Evolutionary conservation across 176 grass and related monocot species (phyloP).

Genomic region (Panicum miliaceum): DNA sequence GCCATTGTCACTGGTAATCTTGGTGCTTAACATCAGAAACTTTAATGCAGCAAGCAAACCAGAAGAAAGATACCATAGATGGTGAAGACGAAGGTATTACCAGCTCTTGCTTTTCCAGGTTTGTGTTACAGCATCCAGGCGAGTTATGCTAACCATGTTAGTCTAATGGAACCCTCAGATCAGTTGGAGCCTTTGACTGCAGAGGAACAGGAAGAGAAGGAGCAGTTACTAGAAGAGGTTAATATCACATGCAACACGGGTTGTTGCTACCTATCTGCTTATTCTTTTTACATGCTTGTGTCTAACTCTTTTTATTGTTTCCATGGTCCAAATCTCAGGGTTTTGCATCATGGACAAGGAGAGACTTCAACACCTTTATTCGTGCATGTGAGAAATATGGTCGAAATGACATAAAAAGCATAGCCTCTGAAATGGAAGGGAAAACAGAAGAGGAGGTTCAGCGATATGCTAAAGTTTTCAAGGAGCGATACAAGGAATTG

Average conservation of each 20-base stretch:
- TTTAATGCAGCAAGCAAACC: slow-evolving; percentile 76
- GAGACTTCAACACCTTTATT: slow-evolving; percentile 94
- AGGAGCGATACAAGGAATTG: slow-evolving; percentile 90
- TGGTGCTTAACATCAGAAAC: slow-evolving; percentile 35
- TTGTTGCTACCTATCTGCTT: neutral
- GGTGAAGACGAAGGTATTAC: slow-evolving; percentile 91
- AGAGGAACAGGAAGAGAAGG: slow-evolving; percentile 93
- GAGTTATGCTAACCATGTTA: slow-evolving; percentile 41
- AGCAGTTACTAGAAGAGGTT: slow-evolving; percentile 82
- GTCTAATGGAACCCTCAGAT: slow-evolving; percentile 53
- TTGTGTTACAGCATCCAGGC: slow-evolving; percentile 29
- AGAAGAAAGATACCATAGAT: slow-evolving; percentile 94
- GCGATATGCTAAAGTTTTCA: slow-evolving; percentile 86
- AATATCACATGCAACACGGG: slow-evolving; percentile 7
- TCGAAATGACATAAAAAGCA: slow-evolving; percentile 89
- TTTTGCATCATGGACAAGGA: slow-evolving; percentile 91
- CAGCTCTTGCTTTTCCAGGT: slow-evolving; percentile 14
- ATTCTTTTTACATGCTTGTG: neutral
- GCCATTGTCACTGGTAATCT: slow-evolving; percentile 10
- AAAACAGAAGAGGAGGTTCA: slow-evolving; percentile 98
- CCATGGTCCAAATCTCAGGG: slow-evolving; percentile 55
- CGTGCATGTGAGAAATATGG: slow-evolving; percentile 98
- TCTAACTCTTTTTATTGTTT: slow-evolving; percentile 11
- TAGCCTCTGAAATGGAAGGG: slow-evolving; percentile 92
- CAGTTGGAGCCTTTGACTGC: slow-evolving; percentile 77